A percentile compares a stretch with the other conserved stretches of the same genome.
Evolutionary conservation across 192 early-diverging fungal genomes (phyloP).

Genomic region (Dissophora ornata): DNA sequence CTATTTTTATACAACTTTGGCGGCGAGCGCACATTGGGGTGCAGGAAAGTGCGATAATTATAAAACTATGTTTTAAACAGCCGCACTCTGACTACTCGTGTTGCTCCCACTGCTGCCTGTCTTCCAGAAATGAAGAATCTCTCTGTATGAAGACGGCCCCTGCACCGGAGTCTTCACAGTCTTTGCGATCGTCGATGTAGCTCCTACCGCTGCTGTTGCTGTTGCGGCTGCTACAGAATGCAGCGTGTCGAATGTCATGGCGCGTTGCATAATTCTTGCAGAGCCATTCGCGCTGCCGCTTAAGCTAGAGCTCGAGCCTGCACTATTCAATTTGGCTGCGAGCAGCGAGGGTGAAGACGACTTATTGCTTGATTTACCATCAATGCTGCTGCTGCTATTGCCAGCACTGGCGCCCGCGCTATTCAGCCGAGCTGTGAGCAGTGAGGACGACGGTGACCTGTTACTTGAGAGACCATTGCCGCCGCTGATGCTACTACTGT

Average conservation of each 20-base stretch:
- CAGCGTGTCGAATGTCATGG: not conserved
- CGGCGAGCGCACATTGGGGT: too few relatives aligned
- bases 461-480: slow-evolving; percentile 1
- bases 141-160: slow-evolving; percentile 35
- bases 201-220: not conserved
- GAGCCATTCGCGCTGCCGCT: not conserved
- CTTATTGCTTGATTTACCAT: not conserved
- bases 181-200: slow-evolving; percentile 20
- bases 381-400: not conserved
- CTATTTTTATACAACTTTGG: too few relatives aligned
- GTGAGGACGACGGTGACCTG: slow-evolving; percentile 11
- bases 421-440: slow-evolving; percentile 7
- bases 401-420: not conserved
- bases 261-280: not conserved
- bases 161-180: slow-evolving; percentile 33
- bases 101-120: slow-evolving; percentile 19
- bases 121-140: slow-evolving; percentile 53
- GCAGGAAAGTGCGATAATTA: too few relatives aligned
- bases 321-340: not conserved
- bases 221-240: not conserved
- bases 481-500: not conserved
- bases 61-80: slow-evolving; percentile 14
- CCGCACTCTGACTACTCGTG: slow-evolving; percentile 4
- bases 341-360: not conserved
- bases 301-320: too few relatives aligned